Conservation (phyloP, 768 basidiomycete species). For the Tricholoma furcatifolium region DNA sequence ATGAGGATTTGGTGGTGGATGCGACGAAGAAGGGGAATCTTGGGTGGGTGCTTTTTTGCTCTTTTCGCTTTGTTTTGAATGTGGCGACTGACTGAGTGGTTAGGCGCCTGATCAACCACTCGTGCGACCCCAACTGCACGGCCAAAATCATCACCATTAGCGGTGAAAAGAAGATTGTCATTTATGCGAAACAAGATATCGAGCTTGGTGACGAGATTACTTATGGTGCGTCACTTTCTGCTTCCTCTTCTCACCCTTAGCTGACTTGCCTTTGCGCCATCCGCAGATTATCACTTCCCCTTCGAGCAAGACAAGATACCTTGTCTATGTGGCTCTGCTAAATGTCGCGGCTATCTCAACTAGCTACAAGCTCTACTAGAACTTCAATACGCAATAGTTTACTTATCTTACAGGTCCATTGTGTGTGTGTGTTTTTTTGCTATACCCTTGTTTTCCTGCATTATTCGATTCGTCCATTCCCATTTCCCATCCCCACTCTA, state of each 20-base stretch:
- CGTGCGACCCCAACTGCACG: constrained; percentile 92
- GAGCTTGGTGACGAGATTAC: constrained; percentile 98
- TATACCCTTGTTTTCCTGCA: constrained; percentile 13
- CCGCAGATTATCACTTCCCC: constrained; percentile 95
- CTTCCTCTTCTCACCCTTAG: not conserved
- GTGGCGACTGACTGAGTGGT: not conserved
- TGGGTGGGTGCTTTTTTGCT: constrained; percentile 60
- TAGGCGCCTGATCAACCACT: constrained; percentile 97
- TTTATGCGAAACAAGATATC: constrained; percentile 96
- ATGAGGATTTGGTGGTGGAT: constrained; percentile 97
- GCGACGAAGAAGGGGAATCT: constrained; percentile 99
- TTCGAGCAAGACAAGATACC: constrained; percentile 98
- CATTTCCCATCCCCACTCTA: constrained; percentile 13
- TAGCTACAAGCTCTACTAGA: too few relatives aligned
- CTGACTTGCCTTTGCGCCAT: not conserved
- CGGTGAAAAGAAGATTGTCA: constrained; percentile 97
- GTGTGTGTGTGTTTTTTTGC: constrained; percentile 1
- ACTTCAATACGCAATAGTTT: constrained; percentile 32
- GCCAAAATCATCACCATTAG: constrained; percentile 91
- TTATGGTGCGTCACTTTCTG: constrained; percentile 62
- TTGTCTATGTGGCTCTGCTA: constrained; percentile 85
- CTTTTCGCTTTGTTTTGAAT: constrained; percentile 10
- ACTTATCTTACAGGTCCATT: constrained; percentile 14
- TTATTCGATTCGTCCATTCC: not conserved
- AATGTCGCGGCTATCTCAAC: constrained; percentile 95